phyloP scores from a whole-genome alignment of 2,329 filamentous ascomycete species.

The Coniella lustricola region DNA sequence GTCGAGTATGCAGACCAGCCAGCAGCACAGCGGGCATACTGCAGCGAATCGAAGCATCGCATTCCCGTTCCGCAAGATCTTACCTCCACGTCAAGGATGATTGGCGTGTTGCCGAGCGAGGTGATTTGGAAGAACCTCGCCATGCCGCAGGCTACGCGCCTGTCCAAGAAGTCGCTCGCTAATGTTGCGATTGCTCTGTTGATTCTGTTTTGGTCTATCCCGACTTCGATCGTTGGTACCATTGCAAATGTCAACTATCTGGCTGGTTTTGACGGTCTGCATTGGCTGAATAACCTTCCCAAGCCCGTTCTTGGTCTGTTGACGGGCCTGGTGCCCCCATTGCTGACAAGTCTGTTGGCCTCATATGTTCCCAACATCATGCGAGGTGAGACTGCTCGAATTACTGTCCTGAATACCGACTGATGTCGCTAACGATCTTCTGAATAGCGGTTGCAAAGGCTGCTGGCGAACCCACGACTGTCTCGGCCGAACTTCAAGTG shows the following conservation, averaged over 20 bases:
- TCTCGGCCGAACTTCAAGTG: slow-evolving; percentile 66
- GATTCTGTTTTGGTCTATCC: slow-evolving; percentile 76
- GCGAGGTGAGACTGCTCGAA: slow-evolving; percentile 44
- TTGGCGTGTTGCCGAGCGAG: slow-evolving; percentile 72
- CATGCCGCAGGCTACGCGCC: slow-evolving; percentile 14
- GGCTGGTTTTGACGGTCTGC: slow-evolving; percentile 57
- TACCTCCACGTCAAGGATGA: slow-evolving; percentile 78
- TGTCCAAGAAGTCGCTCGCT: slow-evolving; percentile 14
- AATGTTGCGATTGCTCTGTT: slow-evolving; percentile 11
- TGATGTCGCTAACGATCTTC: slow-evolving; percentile 1
- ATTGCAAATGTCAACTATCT: slow-evolving; percentile 79
- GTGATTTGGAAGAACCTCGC: slow-evolving; percentile 60
- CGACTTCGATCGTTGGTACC: slow-evolving; percentile 70
- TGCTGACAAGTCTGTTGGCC: slow-evolving; percentile 28
- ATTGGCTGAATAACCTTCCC: slow-evolving; percentile 69
- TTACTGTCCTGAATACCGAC: no score
- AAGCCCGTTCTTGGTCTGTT: slow-evolving; percentile 79
- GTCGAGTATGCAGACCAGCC: slow-evolving; percentile 81
- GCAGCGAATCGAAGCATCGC: slow-evolving; percentile 68
- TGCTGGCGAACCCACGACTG: slow-evolving; percentile 63
- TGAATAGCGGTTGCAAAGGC: slow-evolving; percentile 57
- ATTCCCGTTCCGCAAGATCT: slow-evolving; percentile 45
- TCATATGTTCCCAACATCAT: slow-evolving; percentile 62
- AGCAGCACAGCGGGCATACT: slow-evolving; percentile 79
- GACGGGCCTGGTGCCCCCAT: slow-evolving; percentile 69